Evolutionary conservation across 495 filamentous ascomycete genomes (phyloP), one percentile per base, ranked within the genome.

Genomic region (Tetracladium marchalianum): DNA sequence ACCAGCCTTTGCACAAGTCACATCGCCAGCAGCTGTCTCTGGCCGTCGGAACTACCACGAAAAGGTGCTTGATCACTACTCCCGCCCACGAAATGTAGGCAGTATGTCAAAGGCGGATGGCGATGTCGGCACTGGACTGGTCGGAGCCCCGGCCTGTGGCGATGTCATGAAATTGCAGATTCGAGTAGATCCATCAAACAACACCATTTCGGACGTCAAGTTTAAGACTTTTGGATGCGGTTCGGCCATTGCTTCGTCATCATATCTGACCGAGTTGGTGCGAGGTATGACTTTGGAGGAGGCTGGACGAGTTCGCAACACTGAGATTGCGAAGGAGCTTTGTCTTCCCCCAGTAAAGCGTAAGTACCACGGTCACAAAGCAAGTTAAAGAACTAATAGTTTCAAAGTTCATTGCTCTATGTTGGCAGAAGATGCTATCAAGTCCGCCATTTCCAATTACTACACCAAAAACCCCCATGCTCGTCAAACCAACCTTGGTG

Each of bases 161-260:
- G 90, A 97, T 66, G 90, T 97, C 53, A 99, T 99, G 86, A 95
- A 95, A 64, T 80, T 99, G 35, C 90, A 99, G 71, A 99, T 99
- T 66, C 83, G 87, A 45, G 93, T 99, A 55, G 87, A 97, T 68
- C 85, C 86, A 41, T 75, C 81, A 33, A 84, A 80, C 62, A 82
- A 93, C 59, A 88, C 80, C 45, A 99, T 99, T 64, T 78, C 77
- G 51, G 93, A 99, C 51, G 89, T 95, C 55, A 88, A 90, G 63
- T 95, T 93, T 76, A 94, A 99, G 80, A 97, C 93, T 0, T 99
- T 99, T 62, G 93, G 93, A 13, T 99, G 93, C 64, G 93, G 93
- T 13, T 87, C 81, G 35, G 93, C 93, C 31, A 99, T 99, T 64
- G 89, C 89, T 32, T 87, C 81, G 27, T 87, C 80, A 11, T 87